Base-by-base conservation (phyloP, 768 basidiomycete genomes). In the Auriculariales sp. region DNA sequence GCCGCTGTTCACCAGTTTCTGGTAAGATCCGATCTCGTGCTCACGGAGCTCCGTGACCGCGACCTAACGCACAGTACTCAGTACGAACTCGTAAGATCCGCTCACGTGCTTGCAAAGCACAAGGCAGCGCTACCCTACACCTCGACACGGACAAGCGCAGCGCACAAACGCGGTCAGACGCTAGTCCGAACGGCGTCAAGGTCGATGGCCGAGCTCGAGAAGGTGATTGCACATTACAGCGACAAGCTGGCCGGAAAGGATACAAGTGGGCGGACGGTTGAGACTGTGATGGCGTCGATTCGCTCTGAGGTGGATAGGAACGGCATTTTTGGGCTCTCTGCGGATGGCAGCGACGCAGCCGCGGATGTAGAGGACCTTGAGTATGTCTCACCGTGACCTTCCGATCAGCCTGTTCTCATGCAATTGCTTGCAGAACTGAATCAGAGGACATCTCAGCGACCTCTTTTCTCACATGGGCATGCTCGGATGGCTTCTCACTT, bases 71-170 rank as follows among this genome's bases (percentile, higher is more conserved):
- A 49, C 14, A 36, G 12, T 35, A 17, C 31, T 9, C 36, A 83
- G 79, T 83, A 84, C 53, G 80, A 84, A 54, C 66, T 83, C 17
- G 72, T 82, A 19, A 72, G 80, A 17, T 77, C 77, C 4, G 67
- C 74, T 3, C 54, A 66, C 2, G 60, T 67, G 31, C 58, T 83
- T 28, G 67, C 66, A 47, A 76, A 71, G 51, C 78, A 81, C 53
- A 52, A 58, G 28, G 55, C 54, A 9, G 39, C 39, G 0, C 60
- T 79, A 24, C 59, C 81, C 27, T 66, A 71, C 39, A 59, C 64
- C 9, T 56, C 78, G 2, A 64, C 65, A 7, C 49, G 64, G 4
- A n/a, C n/a, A n/a, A n/a, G 56, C 53, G 24, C 48, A 48, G 59
- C 68, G 52, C 55, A 28, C 55, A 62, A 47, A 53, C 54, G 31